Conservation (phyloP, 495 filamentous ascomycete species). For the Chaetomium tenue region DNA sequence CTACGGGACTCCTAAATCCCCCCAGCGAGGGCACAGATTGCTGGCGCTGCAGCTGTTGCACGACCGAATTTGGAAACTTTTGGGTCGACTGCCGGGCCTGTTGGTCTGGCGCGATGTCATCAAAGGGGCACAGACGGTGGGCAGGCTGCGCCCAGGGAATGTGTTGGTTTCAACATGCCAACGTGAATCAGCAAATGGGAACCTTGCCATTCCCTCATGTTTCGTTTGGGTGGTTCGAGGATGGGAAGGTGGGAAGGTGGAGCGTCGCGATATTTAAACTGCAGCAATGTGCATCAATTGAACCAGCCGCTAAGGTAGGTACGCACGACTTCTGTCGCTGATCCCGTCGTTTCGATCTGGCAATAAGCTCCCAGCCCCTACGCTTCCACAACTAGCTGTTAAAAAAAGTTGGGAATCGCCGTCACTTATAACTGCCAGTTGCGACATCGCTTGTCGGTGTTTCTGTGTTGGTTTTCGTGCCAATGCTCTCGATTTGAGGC, state of each 20-base stretch:
- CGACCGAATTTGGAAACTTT: conserved; percentile 17
- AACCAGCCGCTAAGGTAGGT: not conserved
- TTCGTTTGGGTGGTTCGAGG: not conserved
- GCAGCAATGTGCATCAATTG: not conserved
- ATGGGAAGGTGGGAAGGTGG: not conserved
- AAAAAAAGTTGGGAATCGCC: too few species aligned
- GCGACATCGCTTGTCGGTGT: not conserved
- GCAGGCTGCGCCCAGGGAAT: not conserved
- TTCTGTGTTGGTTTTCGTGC: not conserved
- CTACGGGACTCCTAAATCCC: conserved; percentile 8
- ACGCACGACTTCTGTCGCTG: too few species aligned
- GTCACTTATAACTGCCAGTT: not conserved
- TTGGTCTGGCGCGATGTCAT: conserved; percentile 5
- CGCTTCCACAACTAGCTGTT: not conserved
- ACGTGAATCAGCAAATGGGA: conserved; percentile 3
- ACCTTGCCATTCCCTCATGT: not conserved
- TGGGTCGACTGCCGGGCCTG: conserved; percentile 8
- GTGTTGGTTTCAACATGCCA: conserved; percentile 21
- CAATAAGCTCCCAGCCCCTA: not conserved
- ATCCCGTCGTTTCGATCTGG: not conserved
- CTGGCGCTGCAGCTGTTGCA: not conserved
- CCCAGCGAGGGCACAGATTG: conserved; percentile 5
- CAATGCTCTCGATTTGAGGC: not conserved
- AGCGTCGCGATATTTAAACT: not conserved
- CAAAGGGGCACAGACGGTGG: conserved; percentile 8